Conservation (phyloP, 352 stramenopile genomes). For the Phytophthora citricola region DNA sequence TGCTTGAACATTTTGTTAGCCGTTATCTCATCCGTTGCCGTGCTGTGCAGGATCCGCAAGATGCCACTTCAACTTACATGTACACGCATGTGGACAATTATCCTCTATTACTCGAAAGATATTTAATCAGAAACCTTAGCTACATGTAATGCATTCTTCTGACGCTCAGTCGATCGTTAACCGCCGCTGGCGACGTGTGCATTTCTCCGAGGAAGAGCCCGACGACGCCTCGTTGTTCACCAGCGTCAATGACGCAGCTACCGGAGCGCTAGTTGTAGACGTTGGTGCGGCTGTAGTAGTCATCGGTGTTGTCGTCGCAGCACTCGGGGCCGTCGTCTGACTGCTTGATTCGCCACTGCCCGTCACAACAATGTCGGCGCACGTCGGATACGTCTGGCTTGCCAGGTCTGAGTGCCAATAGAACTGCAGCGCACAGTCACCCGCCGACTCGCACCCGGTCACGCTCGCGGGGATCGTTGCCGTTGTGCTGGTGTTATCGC, state of each 20-base stretch:
- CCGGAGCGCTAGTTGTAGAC: background rate
- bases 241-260: background rate
- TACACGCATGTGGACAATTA: no score
- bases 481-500: slow-evolving; percentile 18
- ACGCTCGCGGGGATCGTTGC: slow-evolving; percentile 52
- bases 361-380: slow-evolving; percentile 54
- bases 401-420: slow-evolving; percentile 70
- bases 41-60: no score
- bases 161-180: background rate
- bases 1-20: no score
- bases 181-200: slow-evolving; percentile 22
- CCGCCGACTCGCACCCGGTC: slow-evolving; percentile 46
- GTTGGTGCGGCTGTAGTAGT: background rate
- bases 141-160: background rate
- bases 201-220: slow-evolving; percentile 18
- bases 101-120: background rate
- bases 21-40: no score
- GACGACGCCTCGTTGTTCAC: background rate
- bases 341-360: slow-evolving; percentile 18
- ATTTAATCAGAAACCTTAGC: background rate
- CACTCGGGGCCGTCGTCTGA: background rate
- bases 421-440: slow-evolving; percentile 64
- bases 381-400: slow-evolving; percentile 69
- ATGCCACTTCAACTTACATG: background rate
- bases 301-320: background rate